phyloP scores from a whole-genome alignment of 495 filamentous ascomycete species.

The Aspergillus avenaceus region DNA sequence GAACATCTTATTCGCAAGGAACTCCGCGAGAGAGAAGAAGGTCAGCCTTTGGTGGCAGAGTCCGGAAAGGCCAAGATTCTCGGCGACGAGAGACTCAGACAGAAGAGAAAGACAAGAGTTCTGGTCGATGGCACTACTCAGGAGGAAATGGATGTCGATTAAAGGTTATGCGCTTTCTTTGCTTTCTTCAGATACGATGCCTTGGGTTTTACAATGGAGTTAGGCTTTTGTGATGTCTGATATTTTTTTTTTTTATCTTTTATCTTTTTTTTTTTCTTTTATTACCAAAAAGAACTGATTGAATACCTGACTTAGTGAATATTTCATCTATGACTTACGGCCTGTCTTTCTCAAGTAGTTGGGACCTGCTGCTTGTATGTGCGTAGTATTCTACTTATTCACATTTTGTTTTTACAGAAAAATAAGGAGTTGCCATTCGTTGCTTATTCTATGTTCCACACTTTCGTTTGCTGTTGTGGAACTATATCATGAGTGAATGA shows the following conservation, averaged over 20 bases:
- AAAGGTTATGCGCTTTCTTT: conserved; percentile 23
- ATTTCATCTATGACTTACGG: neutral
- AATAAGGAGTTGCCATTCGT: too few relatives aligned
- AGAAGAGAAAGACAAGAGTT: conserved; percentile 58
- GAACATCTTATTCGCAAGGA: conserved; percentile 69
- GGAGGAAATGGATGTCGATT: conserved; percentile 70
- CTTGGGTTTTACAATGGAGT: conserved; percentile 19
- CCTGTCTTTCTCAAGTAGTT: too few relatives aligned
- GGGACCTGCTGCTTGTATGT: too few relatives aligned
- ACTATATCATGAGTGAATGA: too few relatives aligned
- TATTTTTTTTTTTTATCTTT: too few relatives aligned
- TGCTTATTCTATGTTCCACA: too few relatives aligned
- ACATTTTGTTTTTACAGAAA: too few relatives aligned
- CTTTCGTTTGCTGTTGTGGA: too few relatives aligned
- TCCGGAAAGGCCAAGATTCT: conserved; percentile 25
- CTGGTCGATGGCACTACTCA: conserved; percentile 65
- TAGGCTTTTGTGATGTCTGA: conserved; percentile 19
- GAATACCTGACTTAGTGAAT: neutral
- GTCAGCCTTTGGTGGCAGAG: conserved; percentile 36
- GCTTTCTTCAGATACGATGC: conserved; percentile 10
- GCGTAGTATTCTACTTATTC: too few relatives aligned
- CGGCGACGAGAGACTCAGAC: conserved; percentile 52
- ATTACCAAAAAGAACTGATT: conserved; percentile 11
- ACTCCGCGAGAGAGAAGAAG: conserved; percentile 42
- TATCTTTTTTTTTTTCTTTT: too few relatives aligned